Base-by-base conservation (phyloP, 1,139 yeast species). In the Pneumocystis sp. region DNA sequence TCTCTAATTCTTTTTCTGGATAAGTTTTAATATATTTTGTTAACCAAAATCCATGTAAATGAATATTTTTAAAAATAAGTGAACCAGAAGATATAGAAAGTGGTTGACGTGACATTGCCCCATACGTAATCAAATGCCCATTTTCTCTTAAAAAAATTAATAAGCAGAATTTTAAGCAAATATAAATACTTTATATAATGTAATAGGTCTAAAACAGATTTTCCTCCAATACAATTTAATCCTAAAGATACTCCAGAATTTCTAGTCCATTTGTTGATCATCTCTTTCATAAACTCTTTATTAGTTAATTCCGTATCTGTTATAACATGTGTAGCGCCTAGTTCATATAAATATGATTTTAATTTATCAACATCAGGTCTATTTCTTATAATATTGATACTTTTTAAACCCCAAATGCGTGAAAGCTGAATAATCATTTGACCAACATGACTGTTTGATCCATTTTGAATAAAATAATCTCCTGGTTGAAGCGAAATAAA, bases 31-130 rank as follows among this genome's bases (percentile, higher is more conserved):
- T 82, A 78, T 88, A 86, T 63, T 81, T 85, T 12, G 97, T 88
- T 66, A 93, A 85, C 98, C 99, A 93, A 78, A 87, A 93, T 0
- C 99, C 98, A 60, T 85, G 83, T 67, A 91, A 85, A 25, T 88
- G 85, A 67, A 93, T 76, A 73, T 91, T 87, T 75, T 90, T 93
- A 80, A 93, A 93, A 70, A 95, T 91, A 73, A 89, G 88, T 68
- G 89, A 78, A 0, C 96, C 84, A 0, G 97, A 89, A 60, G 97
- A 97, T 67, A 93, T 76, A 21, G 84, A 82, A 35, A 95, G 95
- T 1, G 98, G 98, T 76, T 89, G 93, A 79, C 85, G 85, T 5
- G 97, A 89, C 98, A 93, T 93, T 63, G 96, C 98, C 39, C 99
- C 99, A 74, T 93, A 93, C 0, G 98, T 90, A 71, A 88, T 84